Conservation (phyloP, 306 rosid species). For the Cucumis sativus region Cucumber_9930_V3 NC_026658.2:22776001-22776500, state of each 20-base stretch:
- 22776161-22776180: neutral
- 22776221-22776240: constrained; percentile 86
- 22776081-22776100: constrained; percentile 95
- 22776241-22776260: constrained; percentile 58
- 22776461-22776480: no score
- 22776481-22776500: no score
- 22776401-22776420: constrained; percentile 87
- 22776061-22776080: constrained; percentile 97
- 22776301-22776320: neutral
- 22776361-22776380: constrained; percentile 68
- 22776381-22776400: constrained; percentile 67
- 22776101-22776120: constrained; percentile 80
- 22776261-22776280: constrained; percentile 51
- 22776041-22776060: constrained; percentile 11
- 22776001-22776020: neutral
- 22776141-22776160: neutral
- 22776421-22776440: neutral
- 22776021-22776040: neutral
- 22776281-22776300: neutral
- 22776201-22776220: constrained; percentile 89
- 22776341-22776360: constrained; percentile 53
- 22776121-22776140: constrained; percentile 32
- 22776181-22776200: constrained; percentile 38
- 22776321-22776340: neutral
- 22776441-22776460: no score